phyloP scores from a whole-genome alignment of 2,329 filamentous ascomycete genomes.

The Graphilbum fragrans region DNA sequence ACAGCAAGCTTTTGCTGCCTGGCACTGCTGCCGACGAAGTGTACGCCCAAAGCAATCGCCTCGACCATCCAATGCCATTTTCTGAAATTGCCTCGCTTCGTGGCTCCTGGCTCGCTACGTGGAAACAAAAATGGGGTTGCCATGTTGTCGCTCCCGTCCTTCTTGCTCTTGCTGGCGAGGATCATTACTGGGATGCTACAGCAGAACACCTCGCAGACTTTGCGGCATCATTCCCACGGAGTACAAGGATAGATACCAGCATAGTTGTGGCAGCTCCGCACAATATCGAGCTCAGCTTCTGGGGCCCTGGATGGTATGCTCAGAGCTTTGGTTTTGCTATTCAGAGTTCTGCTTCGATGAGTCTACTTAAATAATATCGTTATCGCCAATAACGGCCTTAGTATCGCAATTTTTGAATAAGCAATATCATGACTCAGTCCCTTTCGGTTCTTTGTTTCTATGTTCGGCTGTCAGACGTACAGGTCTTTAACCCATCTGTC shows the following conservation, averaged over 20 bases:
- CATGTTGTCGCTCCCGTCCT: slow-evolving; percentile 10
- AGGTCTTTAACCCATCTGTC: too few relatives aligned
- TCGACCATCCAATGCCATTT: slow-evolving; percentile 8
- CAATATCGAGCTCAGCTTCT: slow-evolving; percentile 11
- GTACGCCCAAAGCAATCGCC: slow-evolving; percentile 6
- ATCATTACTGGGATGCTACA: slow-evolving; percentile 9
- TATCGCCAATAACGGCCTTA: too few relatives aligned
- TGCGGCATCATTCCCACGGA: slow-evolving; percentile 7
- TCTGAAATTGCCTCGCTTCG: slow-evolving; percentile 7
- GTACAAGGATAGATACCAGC: slow-evolving; percentile 10
- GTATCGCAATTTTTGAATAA: too few relatives aligned
- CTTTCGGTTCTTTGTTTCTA: too few relatives aligned
- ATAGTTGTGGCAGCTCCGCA: slow-evolving; percentile 8
- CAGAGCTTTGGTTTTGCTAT: slow-evolving; percentile 12
- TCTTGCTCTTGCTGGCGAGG: slow-evolving; percentile 11
- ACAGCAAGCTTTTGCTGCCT: slow-evolving; percentile 8
- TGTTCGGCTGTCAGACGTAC: too few relatives aligned
- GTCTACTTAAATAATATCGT: too few relatives aligned
- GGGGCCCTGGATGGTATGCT: slow-evolving; percentile 11
- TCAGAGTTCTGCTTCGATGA: too few relatives aligned
- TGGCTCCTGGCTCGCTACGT: slow-evolving; percentile 6
- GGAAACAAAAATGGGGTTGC: slow-evolving; percentile 5
- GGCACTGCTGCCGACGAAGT: slow-evolving; percentile 10
- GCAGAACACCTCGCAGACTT: slow-evolving; percentile 9
- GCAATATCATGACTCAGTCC: too few relatives aligned